Percentiles rank a stretch among this genome's conserved stretches.
These are phyloP conservation scores for Triadica sebifera DNA, from an alignment of 345 rosid genomes.

Conservation along the genomic window DNA sequence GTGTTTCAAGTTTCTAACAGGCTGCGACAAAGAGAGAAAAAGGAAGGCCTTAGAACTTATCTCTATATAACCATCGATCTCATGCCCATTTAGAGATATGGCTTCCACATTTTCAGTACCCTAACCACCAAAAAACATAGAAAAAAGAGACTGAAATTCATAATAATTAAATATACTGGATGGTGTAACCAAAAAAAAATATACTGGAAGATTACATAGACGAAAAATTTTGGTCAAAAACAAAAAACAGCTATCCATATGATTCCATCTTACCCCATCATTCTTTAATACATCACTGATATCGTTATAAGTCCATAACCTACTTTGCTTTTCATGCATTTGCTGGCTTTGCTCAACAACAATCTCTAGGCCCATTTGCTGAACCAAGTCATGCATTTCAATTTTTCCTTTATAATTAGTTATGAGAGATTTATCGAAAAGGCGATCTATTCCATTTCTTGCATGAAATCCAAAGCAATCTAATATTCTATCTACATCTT, in stretches of 20 bases:
- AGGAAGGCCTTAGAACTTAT: background rate
- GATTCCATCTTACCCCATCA: background rate
- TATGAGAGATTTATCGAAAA: background rate
- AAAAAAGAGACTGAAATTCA: background rate
- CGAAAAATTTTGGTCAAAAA: no score
- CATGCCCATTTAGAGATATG: no score
- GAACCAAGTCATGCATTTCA: background rate
- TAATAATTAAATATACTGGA: no score
- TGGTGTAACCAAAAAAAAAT: no score
- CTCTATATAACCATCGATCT: background rate
- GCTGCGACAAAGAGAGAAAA: background rate
- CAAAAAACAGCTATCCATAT: no score
- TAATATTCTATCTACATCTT: no score
- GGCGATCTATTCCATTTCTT: background rate
- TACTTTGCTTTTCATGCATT: background rate
- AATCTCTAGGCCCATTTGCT: background rate
- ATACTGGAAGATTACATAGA: no score
- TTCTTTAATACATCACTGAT: background rate
- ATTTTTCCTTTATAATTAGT: no score
- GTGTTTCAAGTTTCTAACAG: constrained; percentile 1
- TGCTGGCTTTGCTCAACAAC: background rate
- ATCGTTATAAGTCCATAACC: background rate
- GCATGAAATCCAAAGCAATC: background rate
- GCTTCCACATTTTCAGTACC: background rate
- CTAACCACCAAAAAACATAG: background rate